Evolutionary conservation across 2,329 filamentous ascomycete genomes (phyloP).

Genomic region (Chaetothyriales sp.): DNA sequence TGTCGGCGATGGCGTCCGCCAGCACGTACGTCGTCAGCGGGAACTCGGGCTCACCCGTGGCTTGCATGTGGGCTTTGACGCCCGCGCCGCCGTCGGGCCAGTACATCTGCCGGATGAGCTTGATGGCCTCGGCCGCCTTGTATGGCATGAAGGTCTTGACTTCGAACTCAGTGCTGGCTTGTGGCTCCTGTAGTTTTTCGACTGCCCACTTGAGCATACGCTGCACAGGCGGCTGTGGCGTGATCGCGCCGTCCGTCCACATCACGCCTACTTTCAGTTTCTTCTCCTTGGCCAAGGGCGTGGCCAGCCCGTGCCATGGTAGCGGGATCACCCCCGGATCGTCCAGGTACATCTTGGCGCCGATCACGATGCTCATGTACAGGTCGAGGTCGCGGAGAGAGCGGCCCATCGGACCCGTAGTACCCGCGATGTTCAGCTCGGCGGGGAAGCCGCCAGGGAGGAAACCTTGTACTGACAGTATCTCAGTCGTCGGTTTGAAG

Average conservation of each 20-base stretch:
- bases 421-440: conserved; percentile 28
- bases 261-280: conserved; percentile 46
- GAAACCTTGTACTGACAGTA: conserved; percentile 24
- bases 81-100: conserved; percentile 48
- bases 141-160: conserved; percentile 39
- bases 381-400: conserved; percentile 36
- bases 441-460: conserved; percentile 9
- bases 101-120: conserved; percentile 34
- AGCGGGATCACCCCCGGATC: conserved; percentile 41
- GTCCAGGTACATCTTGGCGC: conserved; percentile 37
- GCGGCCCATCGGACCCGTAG: conserved; percentile 42
- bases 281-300: conserved; percentile 12
- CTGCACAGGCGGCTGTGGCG: conserved; percentile 51
- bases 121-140: conserved; percentile 36
- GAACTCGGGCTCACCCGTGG: conserved; percentile 43
- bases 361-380: conserved; percentile 29
- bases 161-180: conserved; percentile 33
- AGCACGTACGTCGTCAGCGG: conserved; percentile 46
- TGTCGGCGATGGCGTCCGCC: conserved; percentile 23
- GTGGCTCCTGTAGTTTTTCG: conserved; percentile 27
- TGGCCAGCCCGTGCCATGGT: conserved; percentile 32
- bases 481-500: conserved; percentile 27
- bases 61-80: conserved; percentile 36
- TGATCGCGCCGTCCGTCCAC: conserved; percentile 51
- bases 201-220: conserved; percentile 34